Evolutionary conservation across 2,329 filamentous ascomycete species (phyloP).

Genomic region (Trichoderma hamatum): DNA sequence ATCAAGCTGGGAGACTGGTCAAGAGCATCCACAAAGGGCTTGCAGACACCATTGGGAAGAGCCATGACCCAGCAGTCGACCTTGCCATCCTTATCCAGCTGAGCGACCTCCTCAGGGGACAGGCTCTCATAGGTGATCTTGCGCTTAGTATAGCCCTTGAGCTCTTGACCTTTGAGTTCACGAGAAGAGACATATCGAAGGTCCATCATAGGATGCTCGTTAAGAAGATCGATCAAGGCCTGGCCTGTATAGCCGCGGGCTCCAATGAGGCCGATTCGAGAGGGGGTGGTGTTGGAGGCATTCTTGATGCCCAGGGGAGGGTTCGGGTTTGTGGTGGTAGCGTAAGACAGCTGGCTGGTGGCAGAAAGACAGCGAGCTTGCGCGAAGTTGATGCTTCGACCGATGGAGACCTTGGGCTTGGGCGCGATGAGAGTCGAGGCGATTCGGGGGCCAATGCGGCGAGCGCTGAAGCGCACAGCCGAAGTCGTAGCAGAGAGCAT

Average conservation of each 20-base stretch:
- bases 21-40: constrained; percentile 89
- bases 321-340: constrained; percentile 63
- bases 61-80: constrained; percentile 66
- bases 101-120: constrained; percentile 79
- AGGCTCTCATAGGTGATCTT: constrained; percentile 93
- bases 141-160: constrained; percentile 88
- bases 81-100: constrained; percentile 75
- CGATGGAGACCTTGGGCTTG: neutral
- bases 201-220: constrained; percentile 86
- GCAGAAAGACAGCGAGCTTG: neutral
- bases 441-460: constrained; percentile 36
- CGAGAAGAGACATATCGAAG: constrained; percentile 90
- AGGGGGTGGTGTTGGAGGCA: constrained; percentile 75
- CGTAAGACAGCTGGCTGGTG: constrained; percentile 25
- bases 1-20: constrained; percentile 59
- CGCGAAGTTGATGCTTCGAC: constrained; percentile 1
- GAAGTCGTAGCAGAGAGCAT: constrained; percentile 50
- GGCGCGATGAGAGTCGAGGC: constrained; percentile 7
- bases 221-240: constrained; percentile 83
- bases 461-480: constrained; percentile 48
- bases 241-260: constrained; percentile 94
- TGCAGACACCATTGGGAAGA: constrained; percentile 91
- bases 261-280: constrained; percentile 84
- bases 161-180: constrained; percentile 82
- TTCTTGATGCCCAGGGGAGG: constrained; percentile 82